Evolutionary conservation across 2,329 filamentous ascomycete species (phyloP).

Genomic region (Elsinoe arachidis): DNA sequence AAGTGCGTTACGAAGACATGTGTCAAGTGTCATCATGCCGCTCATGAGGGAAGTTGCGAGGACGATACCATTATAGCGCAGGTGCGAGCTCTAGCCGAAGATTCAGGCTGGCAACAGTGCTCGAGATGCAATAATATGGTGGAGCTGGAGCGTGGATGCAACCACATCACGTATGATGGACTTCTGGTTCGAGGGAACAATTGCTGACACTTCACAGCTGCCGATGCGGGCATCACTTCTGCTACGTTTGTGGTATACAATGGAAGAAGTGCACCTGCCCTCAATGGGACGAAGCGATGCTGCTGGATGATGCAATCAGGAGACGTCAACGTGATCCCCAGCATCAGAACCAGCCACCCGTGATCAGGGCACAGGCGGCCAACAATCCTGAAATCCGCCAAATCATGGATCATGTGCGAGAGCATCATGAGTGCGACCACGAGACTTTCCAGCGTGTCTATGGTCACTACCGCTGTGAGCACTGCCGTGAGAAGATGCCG

Average conservation of each 20-base stretch:
- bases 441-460: slow-evolving; percentile 28
- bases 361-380: not conserved
- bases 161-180: slow-evolving; percentile 48
- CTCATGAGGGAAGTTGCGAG: slow-evolving; percentile 8
- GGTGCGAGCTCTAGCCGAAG: slow-evolving; percentile 33
- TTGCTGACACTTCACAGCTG: slow-evolving; percentile 18
- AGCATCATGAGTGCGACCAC: slow-evolving; percentile 37
- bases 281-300: slow-evolving; percentile 21
- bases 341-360: not conserved
- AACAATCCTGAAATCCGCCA: not conserved
- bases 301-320: no score
- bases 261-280: slow-evolving; percentile 24
- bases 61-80: slow-evolving; percentile 16
- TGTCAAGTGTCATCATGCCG: slow-evolving; percentile 37
- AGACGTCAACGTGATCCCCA: no score
- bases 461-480: slow-evolving; percentile 34
- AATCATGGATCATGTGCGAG: slow-evolving; percentile 24
- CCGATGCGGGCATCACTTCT: slow-evolving; percentile 23
- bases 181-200: not conserved
- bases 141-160: slow-evolving; percentile 43
- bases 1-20: slow-evolving; percentile 41
- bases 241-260: slow-evolving; percentile 21
- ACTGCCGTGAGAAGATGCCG: slow-evolving; percentile 34
- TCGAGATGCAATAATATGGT: slow-evolving; percentile 39
- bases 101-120: slow-evolving; percentile 46